A percentile compares a stretch with the other conserved stretches of the same genome.
Evolutionary conservation across 2,329 filamentous ascomycete genomes (phyloP).

Genomic region (Chaetoscypha palmicola): DNA sequence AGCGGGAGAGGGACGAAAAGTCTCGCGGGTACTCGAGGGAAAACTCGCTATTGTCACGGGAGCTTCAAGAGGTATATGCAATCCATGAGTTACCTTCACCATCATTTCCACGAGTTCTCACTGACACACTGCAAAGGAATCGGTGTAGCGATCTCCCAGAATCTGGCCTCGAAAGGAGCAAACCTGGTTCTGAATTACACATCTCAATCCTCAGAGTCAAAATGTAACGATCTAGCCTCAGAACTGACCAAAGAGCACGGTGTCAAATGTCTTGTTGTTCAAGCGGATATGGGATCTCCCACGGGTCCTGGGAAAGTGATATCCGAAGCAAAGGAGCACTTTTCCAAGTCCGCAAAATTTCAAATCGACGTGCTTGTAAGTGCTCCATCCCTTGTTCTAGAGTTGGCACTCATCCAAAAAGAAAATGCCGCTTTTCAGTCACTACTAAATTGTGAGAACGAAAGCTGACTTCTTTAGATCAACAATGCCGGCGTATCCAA

Average conservation of each 20-base stretch:
- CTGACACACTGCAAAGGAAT: constrained; percentile 49
- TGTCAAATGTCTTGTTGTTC: constrained; percentile 54
- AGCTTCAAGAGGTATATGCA: constrained; percentile 66
- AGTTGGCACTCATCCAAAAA: no score
- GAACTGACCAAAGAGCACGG: constrained; percentile 50
- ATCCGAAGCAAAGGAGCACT: constrained; percentile 49
- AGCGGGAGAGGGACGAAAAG: constrained; percentile 13
- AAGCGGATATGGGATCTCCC: constrained; percentile 63
- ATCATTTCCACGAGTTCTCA: not conserved
- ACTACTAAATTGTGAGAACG: no score
- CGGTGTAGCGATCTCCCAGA: constrained; percentile 55
- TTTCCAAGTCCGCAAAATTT: constrained; percentile 44
- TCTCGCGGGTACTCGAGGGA: constrained; percentile 48
- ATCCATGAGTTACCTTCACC: no score
- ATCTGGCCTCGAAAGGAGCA: constrained; percentile 62
- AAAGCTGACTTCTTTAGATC: no score
- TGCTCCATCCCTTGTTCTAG: no score
- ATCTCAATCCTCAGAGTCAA: constrained; percentile 49
- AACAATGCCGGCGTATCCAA: constrained; percentile 74
- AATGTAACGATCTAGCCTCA: constrained; percentile 46
- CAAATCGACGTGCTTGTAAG: constrained; percentile 77
- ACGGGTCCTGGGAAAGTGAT: constrained; percentile 55
- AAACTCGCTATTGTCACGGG: constrained; percentile 77
- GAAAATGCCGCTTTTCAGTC: no score
- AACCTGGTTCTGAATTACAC: constrained; percentile 60